Conservation (phyloP, 2,329 filamentous ascomycete genomes). For the Botryosphaeria dothidea region DNA sequence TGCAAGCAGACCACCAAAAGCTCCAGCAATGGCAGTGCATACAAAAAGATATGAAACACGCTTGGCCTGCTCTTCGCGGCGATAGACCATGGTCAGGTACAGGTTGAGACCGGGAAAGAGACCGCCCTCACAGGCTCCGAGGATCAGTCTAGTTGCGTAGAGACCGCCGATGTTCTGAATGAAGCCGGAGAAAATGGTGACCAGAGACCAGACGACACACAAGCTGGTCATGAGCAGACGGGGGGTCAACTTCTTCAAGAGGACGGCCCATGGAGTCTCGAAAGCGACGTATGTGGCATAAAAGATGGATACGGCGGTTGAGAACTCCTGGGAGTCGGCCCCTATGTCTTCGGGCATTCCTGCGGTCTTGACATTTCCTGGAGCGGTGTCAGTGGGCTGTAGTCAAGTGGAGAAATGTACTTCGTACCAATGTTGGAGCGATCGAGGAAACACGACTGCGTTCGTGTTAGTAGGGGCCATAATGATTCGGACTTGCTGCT, state of each 20-base stretch:
- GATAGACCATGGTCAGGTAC: constrained; percentile 44
- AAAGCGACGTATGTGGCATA: constrained; percentile 54
- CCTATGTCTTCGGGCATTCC: constrained; percentile 50
- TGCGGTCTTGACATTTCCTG: constrained; percentile 51
- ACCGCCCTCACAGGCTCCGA: constrained; percentile 25
- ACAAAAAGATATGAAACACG: constrained; percentile 44
- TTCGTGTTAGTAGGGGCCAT: background rate
- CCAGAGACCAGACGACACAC: constrained; percentile 50
- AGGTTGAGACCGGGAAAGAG: constrained; percentile 44
- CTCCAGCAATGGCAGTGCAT: constrained; percentile 34
- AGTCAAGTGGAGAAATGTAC: background rate
- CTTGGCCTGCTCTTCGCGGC: constrained; percentile 43
- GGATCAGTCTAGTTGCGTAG: constrained; percentile 42
- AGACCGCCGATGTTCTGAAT: constrained; percentile 43
- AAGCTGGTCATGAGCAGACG: constrained; percentile 42
- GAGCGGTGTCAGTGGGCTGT: background rate
- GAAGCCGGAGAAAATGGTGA: constrained; percentile 52
- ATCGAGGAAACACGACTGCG: constrained; percentile 52
- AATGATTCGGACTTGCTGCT: background rate
- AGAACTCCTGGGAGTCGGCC: constrained; percentile 44
- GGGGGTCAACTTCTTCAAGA: constrained; percentile 49
- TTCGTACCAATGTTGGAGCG: constrained; percentile 52
- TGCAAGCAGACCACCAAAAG: constrained; percentile 41
- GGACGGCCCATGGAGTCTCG: constrained; percentile 49
- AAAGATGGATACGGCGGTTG: constrained; percentile 53